These are phyloP conservation scores for Alternaria ventricosa DNA, from an alignment of 2,329 filamentous ascomycete species.

Conservation along the genomic window DNA sequence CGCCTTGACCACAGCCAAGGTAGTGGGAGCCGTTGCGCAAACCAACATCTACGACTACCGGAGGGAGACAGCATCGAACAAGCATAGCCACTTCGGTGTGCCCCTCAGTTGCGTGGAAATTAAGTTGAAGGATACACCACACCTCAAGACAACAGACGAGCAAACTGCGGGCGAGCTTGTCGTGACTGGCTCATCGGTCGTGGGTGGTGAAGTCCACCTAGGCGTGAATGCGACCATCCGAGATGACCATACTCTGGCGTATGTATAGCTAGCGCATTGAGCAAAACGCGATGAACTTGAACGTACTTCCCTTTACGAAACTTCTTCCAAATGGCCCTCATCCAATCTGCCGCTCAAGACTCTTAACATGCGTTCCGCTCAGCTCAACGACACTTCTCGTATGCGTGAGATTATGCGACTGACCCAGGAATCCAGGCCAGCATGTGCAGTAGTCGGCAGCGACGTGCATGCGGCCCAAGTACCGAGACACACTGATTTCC, in stretches of 20 bases:
- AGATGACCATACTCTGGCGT: slow-evolving; percentile 75
- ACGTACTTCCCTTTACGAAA: not conserved
- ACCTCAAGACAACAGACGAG: slow-evolving; percentile 69
- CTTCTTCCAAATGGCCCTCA: not conserved
- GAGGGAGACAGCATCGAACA: slow-evolving; percentile 48
- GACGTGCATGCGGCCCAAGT: not conserved
- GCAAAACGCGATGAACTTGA: not conserved
- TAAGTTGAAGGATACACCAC: slow-evolving; percentile 68
- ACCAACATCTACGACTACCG: slow-evolving; percentile 90
- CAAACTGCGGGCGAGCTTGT: slow-evolving; percentile 64
- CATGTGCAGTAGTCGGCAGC: not conserved
- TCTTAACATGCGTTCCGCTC: not conserved
- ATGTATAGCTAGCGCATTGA: slow-evolving; percentile 31
- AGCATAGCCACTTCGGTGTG: slow-evolving; percentile 76
- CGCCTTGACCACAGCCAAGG: slow-evolving; percentile 77
- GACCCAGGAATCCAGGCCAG: not conserved
- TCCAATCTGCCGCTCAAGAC: not conserved
- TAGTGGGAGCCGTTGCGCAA: slow-evolving; percentile 90
- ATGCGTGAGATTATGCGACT: not conserved
- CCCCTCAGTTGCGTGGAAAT: slow-evolving; percentile 83
- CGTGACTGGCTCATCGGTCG: slow-evolving; percentile 75
- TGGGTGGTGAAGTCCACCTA: slow-evolving; percentile 68
- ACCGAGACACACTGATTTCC: not conserved
- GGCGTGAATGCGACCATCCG: slow-evolving; percentile 70
- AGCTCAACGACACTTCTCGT: not conserved